phyloP scores from a whole-genome alignment of 108 stramenopile genomes.

The Skeletonema menzelii region DNA sequence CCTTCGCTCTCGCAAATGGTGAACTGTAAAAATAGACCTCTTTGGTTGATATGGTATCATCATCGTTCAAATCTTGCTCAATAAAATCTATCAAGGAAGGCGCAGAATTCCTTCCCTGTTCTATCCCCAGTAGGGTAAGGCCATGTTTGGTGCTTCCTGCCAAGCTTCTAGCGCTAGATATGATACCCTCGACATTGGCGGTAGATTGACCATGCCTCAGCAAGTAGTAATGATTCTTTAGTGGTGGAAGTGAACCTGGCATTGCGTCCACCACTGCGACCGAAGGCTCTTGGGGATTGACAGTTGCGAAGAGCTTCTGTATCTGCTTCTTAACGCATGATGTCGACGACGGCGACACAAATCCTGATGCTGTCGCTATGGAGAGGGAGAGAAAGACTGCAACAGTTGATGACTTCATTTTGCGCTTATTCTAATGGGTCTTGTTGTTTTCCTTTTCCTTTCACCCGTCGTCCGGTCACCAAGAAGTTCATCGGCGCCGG shows the following conservation, averaged over 20 bases:
- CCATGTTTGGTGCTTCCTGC: conserved; percentile 71
- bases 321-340: neutral
- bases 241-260: conserved; percentile 61
- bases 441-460: too few species aligned
- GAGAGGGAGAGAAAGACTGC: neutral
- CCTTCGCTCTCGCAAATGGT: conserved; percentile 77
- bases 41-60: conserved; percentile 31
- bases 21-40: conserved; percentile 70
- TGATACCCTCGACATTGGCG: conserved; percentile 79
- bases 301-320: neutral
- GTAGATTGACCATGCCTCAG: conserved; percentile 79
- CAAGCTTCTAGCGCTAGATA: conserved; percentile 74
- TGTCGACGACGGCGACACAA: neutral
- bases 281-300: conserved; percentile 24
- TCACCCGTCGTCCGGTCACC: too few species aligned
- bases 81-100: conserved; percentile 49
- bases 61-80: conserved; percentile 19
- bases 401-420: neutral
- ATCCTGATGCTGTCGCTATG: neutral
- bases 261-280: conserved; percentile 42
- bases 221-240: conserved; percentile 74
- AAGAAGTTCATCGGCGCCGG: too few species aligned
- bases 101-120: conserved; percentile 69
- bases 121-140: conserved; percentile 65
- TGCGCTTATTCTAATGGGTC: neutral